Evolutionary conservation across 176 grass and related monocot genomes (phyloP), one percentile per base, ranked within the genome.

Genomic region (Aechmea fasciata): DNA sequence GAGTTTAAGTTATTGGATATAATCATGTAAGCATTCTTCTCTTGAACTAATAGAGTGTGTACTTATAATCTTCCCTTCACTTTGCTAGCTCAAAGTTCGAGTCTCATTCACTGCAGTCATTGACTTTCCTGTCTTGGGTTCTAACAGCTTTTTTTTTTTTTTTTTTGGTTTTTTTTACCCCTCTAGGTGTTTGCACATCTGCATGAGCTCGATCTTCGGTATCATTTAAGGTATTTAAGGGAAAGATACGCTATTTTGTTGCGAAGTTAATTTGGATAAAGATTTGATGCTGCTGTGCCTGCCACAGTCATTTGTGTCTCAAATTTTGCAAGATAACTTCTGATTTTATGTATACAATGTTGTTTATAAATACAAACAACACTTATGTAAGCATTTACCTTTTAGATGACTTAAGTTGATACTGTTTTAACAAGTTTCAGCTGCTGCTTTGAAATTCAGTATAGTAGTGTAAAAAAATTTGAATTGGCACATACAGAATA

Each of bases 151-250:
- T 24, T 62, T 10, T 69, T 66, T 24, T 62, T 6, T 49, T 50
- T 48, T 12, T 11, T 13, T 57, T 23, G 0, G 22, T 0, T 23
- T 10, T 13, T 9, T 25, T 13, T 57, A 23, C 26, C 63, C 28
- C 77, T 83, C 64, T 65, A 96, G 93, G 93, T 96, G 59, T 96
- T 96, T 81, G 79, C 82, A 76, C 93, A 96, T 77, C 79, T 96
- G 66, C 93, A 96, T 81, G 89, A 96, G 50, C 93, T 96, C 81
- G 92, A 96, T 89, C 85, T 96, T 78, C 88, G 88, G 41, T 96
- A 96, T 83, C 93, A 96, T 83, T 68, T 96, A 67, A 96, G 88
- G 93, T 96, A 87, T 26, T 68, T 57, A 6, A 55, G 50, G 72
- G 18, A 79, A 84, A 53, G 20, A 19, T 10, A 65, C 8, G 9